Evolutionary conservation across 2,329 filamentous ascomycete species (phyloP), one percentile per base, ranked within the genome.

Genomic region (Achaetomium macrosporum): DNA sequence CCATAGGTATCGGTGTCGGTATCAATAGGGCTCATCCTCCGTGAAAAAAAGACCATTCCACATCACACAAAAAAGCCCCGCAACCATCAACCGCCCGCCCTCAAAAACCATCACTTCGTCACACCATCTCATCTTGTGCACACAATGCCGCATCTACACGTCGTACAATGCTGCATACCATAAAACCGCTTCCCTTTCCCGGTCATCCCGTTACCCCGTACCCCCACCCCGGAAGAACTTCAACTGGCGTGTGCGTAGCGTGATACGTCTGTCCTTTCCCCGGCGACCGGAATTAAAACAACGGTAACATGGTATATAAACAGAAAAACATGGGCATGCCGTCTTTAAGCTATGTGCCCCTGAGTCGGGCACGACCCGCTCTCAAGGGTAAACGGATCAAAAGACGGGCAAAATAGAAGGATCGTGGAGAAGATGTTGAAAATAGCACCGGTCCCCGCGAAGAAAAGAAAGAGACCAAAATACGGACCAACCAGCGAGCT

Each of bases 251-350:
- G 25, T 25, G 25, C 25, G 25, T 25, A 25, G 25, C 25, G 25
- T 25, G 25, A 25, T 25, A 25, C 25, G 25, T 25, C 25, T 16
- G 17, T 48, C 39, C 35, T 12, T 40, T 47, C 39, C 25, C 19
- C 12, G 40, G 42, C 31, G 47, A 47, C 47, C 39, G 52, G 43
- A 12, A 51, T 54, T 50, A 54, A 54, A 54, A 39, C 33, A 52
- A 42, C 15, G 37, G 31, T 41, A 42, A 30, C 19, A 36, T 39
- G 25, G 41, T 17, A 17, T 33, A 10, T 16, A 47, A 40, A 4
- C 25, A 25, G 25, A 25, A 40, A 35, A 36, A 29, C 12, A 42
- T 37, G 13, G 13, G 35, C 35, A 42, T 29, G 40, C 2, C 19
- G 1, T 9, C 25, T 15, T 42, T 41, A 4, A 9, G 7, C 39